These are phyloP conservation scores for Lathyrus tuberosus DNA, from an alignment of 306 rosid genomes.

Conservation along the genomic window DNA sequence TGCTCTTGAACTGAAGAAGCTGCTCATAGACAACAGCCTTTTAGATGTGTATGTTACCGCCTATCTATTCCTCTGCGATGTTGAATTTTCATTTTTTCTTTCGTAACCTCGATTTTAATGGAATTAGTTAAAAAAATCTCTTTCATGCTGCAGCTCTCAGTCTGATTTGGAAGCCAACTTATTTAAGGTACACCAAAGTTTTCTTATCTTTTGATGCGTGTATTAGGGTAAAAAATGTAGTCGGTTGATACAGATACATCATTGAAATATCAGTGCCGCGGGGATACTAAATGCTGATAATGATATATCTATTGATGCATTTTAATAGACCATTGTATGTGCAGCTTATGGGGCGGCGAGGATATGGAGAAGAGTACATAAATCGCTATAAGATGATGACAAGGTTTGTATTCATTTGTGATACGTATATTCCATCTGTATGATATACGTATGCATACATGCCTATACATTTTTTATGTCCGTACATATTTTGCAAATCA, in stretches of 20 bases:
- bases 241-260: not conserved
- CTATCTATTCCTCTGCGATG: slow-evolving; percentile 17
- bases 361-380: slow-evolving; percentile 86
- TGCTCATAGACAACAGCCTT: slow-evolving; percentile 93
- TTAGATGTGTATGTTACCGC: slow-evolving; percentile 74
- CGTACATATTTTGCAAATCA: no score
- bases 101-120: slow-evolving; percentile 16
- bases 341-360: slow-evolving; percentile 94
- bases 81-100: not conserved
- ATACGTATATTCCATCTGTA: not conserved
- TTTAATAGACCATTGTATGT: slow-evolving; percentile 37
- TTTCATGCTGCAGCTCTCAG: slow-evolving; percentile 67
- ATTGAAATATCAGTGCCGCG: not conserved
- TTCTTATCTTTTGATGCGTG: slow-evolving; percentile 13
- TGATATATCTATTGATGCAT: slow-evolving; percentile 20
- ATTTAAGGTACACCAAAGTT: slow-evolving; percentile 68
- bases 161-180: slow-evolving; percentile 87
- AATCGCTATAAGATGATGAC: slow-evolving; percentile 96
- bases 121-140: not conserved
- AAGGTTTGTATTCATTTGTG: slow-evolving; percentile 46
- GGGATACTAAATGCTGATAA: no score
- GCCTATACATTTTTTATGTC: not conserved
- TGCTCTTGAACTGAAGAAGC: slow-evolving; percentile 93
- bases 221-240: not conserved
- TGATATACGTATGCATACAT: not conserved